Base-by-base conservation (phyloP, 192 early-diverging fungal genomes). In the Dispira parvispora region DNA sequence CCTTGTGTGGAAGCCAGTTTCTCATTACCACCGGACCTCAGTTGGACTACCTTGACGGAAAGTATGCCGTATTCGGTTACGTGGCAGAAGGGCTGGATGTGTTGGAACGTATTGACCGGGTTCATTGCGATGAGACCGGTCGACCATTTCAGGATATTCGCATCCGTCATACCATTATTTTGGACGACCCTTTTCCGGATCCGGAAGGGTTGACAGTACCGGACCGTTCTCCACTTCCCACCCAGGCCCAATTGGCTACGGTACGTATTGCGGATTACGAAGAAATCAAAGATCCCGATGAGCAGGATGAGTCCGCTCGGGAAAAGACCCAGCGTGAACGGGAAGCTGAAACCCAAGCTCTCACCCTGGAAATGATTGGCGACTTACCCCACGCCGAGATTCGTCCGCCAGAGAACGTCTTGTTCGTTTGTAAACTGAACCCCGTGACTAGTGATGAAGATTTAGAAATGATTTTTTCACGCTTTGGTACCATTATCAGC, bases 321-420 rank as follows among this genome's bases (percentile, higher is more conserved):
- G 91, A 92, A 61, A 69, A 74, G 55, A 53, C 75, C 54, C 70
- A 74, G n/a, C 71, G 88, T n/a, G 78, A 78, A 54, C 75, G 71
- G 27, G 84, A 96, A 70, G 90, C 91, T 2, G 76, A 79, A 21
- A 89, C 95, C 0, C 81, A 88, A 8, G 91, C 93, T 9, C 69
- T 98, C n/a, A 95, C 93, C 1, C 75, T 98, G 43, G 95, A 98
- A 71, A 94, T 98, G 90, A 82, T 98, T 9, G 95, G 95, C 3
- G 95, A 98, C 67, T 69, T 98, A 13, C 95, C 95, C 10, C 93
- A 88, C 74, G 95, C 95, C 21, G 95, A 98, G 61, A 85, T 98
- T 45, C 91, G 90, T 64, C 96, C 96, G 6, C 92, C 94, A 9
- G 96, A 98, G 63, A 95, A 95, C 69, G 84, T 98, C 2, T 64